These are phyloP conservation scores for Epichloe festucae DNA, from an alignment of 2,329 filamentous ascomycete species.

Conservation along the genomic window DNA sequence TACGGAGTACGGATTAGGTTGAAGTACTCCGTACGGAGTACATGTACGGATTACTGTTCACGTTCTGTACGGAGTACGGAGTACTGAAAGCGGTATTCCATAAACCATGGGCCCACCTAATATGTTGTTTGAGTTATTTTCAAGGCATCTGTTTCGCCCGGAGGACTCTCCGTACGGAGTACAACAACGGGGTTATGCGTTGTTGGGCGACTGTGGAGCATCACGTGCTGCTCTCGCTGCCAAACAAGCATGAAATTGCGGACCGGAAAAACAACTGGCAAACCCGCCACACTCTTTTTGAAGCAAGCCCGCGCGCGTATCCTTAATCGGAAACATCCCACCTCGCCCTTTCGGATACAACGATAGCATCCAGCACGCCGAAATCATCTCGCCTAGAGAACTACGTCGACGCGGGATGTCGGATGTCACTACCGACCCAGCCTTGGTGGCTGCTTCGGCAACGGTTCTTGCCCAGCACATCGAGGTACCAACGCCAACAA, in stretches of 20 bases:
- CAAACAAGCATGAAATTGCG: neutral
- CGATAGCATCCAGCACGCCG: constrained; percentile 18
- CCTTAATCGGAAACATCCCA: constrained; percentile 26
- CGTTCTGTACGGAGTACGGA: too few species aligned
- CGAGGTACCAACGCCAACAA: constrained; percentile 13
- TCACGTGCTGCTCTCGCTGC: neutral
- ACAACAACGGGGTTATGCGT: neutral
- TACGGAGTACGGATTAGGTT: too few species aligned
- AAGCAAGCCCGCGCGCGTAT: constrained; percentile 13
- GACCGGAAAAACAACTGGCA: neutral
- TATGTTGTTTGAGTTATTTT: too few species aligned
- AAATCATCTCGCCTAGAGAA: neutral
- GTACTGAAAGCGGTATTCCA: too few species aligned
- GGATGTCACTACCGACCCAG: constrained; percentile 26
- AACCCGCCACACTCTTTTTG: constrained; percentile 20
- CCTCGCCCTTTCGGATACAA: constrained; percentile 25
- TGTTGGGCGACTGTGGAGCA: neutral
- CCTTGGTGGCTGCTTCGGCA: constrained; percentile 20
- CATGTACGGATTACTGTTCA: too few species aligned
- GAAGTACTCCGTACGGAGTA: too few species aligned
- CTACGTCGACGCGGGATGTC: constrained; percentile 14
- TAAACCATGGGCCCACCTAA: too few species aligned
- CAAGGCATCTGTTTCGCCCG: too few species aligned
- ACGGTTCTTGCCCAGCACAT: constrained; percentile 14
- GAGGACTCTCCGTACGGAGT: too few species aligned